Evolutionary conservation across 2,329 filamentous ascomycete species (phyloP).

Genomic region (Aspergillus calidoustus): DNA sequence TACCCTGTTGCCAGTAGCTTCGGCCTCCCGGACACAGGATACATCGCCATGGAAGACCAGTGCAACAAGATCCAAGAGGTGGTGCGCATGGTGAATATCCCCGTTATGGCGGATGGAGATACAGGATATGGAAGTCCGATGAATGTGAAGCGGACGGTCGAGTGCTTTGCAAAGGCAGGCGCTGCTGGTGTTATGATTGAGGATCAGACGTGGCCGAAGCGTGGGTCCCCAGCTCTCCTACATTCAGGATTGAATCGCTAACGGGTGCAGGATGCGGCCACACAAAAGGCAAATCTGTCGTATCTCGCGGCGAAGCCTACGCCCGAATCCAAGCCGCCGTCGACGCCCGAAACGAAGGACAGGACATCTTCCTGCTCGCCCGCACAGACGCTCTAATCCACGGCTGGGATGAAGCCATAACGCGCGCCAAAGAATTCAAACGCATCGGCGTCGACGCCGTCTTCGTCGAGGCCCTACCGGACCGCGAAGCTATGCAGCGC

Average conservation of each 20-base stretch:
- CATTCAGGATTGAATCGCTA: no score
- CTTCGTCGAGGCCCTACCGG: conserved; percentile 52
- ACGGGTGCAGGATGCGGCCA: conserved; percentile 47
- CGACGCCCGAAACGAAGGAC: conserved; percentile 52
- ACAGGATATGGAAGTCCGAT: conserved; percentile 55
- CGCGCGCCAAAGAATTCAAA: conserved; percentile 47
- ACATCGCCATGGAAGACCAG: conserved; percentile 55
- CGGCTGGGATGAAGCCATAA: conserved; percentile 52
- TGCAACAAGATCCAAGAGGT: conserved; percentile 52
- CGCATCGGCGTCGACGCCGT: conserved; percentile 51
- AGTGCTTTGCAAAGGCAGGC: conserved; percentile 49
- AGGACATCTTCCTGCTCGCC: conserved; percentile 53
- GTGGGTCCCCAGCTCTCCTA: conserved; percentile 31
- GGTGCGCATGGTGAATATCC: conserved; percentile 43
- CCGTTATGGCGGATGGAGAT: conserved; percentile 53
- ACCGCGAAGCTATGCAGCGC: conserved; percentile 48
- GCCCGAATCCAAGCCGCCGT: conserved; percentile 53
- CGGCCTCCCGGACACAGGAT: conserved; percentile 54
- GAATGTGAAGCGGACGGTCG: conserved; percentile 54
- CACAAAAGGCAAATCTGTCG: conserved; percentile 53
- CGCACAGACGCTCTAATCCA: conserved; percentile 48
- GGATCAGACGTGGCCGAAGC: conserved; percentile 56
- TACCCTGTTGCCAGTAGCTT: conserved; percentile 48
- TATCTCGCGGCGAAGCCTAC: conserved; percentile 51
- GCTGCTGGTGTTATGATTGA: conserved; percentile 51